Percentiles rank a stretch among this genome's conserved stretches.
phyloP scores from a whole-genome alignment of 306 rosid species.

The Acmispon strigosus region DNA sequence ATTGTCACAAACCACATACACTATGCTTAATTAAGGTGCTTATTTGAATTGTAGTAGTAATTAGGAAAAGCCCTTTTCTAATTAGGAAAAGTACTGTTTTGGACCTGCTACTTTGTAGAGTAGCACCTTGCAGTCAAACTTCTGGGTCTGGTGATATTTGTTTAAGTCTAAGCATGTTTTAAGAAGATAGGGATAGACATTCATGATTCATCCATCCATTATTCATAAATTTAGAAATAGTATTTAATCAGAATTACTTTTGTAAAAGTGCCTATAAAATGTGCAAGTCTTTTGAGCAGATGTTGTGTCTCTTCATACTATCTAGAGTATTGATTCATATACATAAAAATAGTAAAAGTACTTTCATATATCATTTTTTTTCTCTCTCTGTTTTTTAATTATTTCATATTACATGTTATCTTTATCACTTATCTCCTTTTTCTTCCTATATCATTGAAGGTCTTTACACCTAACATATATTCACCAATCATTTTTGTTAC shows the following conservation, averaged over 20 bases:
- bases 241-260: background rate
- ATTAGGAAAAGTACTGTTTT: background rate
- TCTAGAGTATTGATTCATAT: too few relatives aligned
- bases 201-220: background rate
- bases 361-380: too few relatives aligned
- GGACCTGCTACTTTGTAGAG: background rate
- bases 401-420: too few relatives aligned
- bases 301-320: too few relatives aligned
- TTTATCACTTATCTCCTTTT: too few relatives aligned
- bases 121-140: background rate
- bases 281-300: background rate
- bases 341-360: too few relatives aligned
- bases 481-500: too few relatives aligned
- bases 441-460: too few relatives aligned
- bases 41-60: background rate
- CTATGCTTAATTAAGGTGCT: background rate
- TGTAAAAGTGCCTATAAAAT: background rate
- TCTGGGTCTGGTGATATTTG: background rate
- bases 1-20: conserved; percentile 15
- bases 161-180: background rate
- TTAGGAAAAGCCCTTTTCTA: background rate
- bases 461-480: too few relatives aligned
- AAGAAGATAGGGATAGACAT: background rate
- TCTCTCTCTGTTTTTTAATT: too few relatives aligned
- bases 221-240: background rate